Evolutionary conservation across 2,329 filamentous ascomycete species (phyloP).

Genomic region (Aspergillus quadrilineatus): DNA sequence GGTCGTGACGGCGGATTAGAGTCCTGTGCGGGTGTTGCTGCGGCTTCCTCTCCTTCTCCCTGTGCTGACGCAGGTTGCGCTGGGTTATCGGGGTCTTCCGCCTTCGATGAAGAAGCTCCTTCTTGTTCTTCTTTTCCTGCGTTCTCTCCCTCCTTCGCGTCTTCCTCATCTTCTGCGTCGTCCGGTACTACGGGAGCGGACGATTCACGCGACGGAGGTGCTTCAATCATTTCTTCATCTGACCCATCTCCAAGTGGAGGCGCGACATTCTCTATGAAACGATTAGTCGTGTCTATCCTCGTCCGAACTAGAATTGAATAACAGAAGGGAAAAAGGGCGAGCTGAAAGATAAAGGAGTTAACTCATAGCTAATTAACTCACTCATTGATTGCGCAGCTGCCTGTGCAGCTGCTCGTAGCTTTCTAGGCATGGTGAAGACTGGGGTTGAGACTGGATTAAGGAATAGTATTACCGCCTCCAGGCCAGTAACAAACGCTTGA

Average conservation of each 20-base stretch:
- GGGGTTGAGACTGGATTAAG: slow-evolving; percentile 1
- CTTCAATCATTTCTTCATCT: slow-evolving; percentile 48
- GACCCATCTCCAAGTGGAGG: slow-evolving; percentile 44
- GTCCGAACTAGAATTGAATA: neutral
- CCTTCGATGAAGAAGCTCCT: slow-evolving; percentile 30
- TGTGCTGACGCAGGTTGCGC: slow-evolving; percentile 36
- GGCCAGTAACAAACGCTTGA: slow-evolving; percentile 12
- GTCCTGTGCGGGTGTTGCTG: slow-evolving; percentile 41
- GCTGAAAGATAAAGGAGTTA: neutral
- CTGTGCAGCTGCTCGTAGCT: slow-evolving; percentile 47
- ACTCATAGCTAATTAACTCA: slow-evolving; percentile 27
- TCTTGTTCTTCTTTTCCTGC: slow-evolving; percentile 38
- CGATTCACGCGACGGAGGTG: slow-evolving; percentile 31
- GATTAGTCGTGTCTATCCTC: slow-evolving; percentile 20
- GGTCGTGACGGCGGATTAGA: slow-evolving; percentile 47
- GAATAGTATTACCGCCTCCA: slow-evolving; percentile 1
- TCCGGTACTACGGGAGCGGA: slow-evolving; percentile 31
- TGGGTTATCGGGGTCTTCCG: slow-evolving; percentile 28
- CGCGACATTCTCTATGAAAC: slow-evolving; percentile 42
- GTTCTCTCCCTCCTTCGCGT: slow-evolving; percentile 24
- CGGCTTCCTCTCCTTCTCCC: slow-evolving; percentile 48
- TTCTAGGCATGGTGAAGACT: slow-evolving; percentile 42
- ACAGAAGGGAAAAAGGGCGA: neutral
- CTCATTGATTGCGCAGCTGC: slow-evolving; percentile 49
- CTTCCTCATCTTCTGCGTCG: slow-evolving; percentile 39